phyloP scores from a whole-genome alignment of 371 early-diverging fungal genomes.

The Mortierella sp. region DNA sequence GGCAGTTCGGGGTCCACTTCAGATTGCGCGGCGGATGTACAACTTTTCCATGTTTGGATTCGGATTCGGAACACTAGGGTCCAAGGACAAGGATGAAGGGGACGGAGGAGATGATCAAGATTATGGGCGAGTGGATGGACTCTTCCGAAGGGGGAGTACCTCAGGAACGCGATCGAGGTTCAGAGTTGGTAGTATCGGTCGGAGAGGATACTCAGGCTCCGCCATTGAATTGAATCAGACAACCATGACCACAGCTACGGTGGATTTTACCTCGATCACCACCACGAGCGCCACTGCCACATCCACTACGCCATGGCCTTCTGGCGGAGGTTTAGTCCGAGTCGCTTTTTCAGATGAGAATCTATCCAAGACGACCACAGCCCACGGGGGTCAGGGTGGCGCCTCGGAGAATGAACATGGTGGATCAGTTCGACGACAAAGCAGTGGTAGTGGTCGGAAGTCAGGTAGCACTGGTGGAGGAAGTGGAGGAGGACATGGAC shows the following conservation, averaged over 20 bases:
- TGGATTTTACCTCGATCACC: too few species aligned
- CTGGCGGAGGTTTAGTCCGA: too few species aligned
- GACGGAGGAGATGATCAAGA: too few species aligned
- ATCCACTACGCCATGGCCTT: too few species aligned
- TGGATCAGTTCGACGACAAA: not conserved
- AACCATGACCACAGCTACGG: too few species aligned
- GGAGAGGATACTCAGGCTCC: not conserved
- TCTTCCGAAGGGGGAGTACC: not conserved
- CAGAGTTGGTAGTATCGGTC: slow-evolving; percentile 8
- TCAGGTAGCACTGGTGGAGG: not conserved
- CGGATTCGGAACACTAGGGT: not conserved
- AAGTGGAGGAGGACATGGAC: slow-evolving; percentile 23
- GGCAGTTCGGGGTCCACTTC: slow-evolving; percentile 41
- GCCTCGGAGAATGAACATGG: not conserved
- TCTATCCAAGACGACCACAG: slow-evolving; percentile 1
- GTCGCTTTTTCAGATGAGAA: not conserved
- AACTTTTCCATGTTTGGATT: slow-evolving; percentile 30
- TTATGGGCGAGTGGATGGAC: too few species aligned
- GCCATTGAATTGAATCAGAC: too few species aligned
- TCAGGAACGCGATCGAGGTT: not conserved
- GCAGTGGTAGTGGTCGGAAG: not conserved
- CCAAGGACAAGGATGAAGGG: not conserved
- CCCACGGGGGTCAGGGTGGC: not conserved
- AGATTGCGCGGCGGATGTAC: slow-evolving; percentile 48
- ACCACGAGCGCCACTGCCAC: too few species aligned